phyloP scores from a whole-genome alignment of 768 basidiomycete genomes.

The Tricholoma sp. region DNA sequence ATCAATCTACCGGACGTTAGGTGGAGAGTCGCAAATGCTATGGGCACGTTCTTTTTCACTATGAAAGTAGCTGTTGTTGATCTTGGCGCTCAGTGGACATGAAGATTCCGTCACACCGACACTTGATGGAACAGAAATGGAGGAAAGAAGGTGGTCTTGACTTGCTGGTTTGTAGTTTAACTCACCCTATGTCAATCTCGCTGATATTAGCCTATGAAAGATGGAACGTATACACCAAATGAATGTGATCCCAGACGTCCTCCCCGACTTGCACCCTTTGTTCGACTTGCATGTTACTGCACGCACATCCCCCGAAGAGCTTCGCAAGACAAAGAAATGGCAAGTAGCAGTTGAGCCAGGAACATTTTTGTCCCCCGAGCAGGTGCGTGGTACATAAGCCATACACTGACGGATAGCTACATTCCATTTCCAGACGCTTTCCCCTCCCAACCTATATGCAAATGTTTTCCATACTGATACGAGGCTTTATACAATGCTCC shows the following conservation, averaged over 20 bases:
- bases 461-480: slow-evolving; percentile 81
- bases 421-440: slow-evolving; percentile 44
- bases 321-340: slow-evolving; percentile 26
- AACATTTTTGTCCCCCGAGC: slow-evolving; percentile 56
- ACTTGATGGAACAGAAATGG: slow-evolving; percentile 82
- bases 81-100: slow-evolving; percentile 42
- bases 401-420: neutral
- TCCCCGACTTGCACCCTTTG: slow-evolving; percentile 66
- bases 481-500: slow-evolving; percentile 80
- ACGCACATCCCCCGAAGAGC: slow-evolving; percentile 25
- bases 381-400: slow-evolving; percentile 39
- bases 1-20: slow-evolving; percentile 81
- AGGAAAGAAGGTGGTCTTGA: slow-evolving; percentile 80
- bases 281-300: slow-evolving; percentile 68
- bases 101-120: slow-evolving; percentile 66
- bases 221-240: slow-evolving; percentile 94
- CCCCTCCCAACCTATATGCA: slow-evolving; percentile 60
- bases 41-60: slow-evolving; percentile 45
- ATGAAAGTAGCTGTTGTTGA: neutral
- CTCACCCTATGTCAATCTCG: neutral
- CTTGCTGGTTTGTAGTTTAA: slow-evolving; percentile 56
- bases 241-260: slow-evolving; percentile 84
- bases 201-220: slow-evolving; percentile 28
- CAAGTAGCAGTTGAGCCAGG: slow-evolving; percentile 64
- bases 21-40: slow-evolving; percentile 75